Evolutionary conservation across 495 filamentous ascomycete genomes (phyloP).

Genomic region (Daldinia caldariorum): DNA sequence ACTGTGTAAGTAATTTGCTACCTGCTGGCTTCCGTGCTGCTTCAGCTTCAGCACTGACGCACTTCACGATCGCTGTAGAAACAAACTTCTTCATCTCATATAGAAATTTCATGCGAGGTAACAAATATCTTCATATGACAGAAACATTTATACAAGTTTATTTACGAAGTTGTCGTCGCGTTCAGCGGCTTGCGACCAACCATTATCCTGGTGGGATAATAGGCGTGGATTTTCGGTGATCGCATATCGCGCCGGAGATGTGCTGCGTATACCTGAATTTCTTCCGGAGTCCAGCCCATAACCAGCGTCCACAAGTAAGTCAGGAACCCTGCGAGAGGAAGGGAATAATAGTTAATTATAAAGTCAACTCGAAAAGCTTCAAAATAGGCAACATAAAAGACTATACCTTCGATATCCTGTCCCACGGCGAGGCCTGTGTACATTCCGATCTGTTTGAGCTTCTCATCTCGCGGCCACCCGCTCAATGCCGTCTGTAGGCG

Average conservation of each 20-base stretch:
- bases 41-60: not conserved
- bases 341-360: slow-evolving; percentile 1
- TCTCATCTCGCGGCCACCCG: slow-evolving; percentile 61
- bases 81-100: not conserved
- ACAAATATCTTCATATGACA: not conserved
- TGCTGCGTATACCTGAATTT: slow-evolving; percentile 50
- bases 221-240: slow-evolving; percentile 41
- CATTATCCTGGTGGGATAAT: slow-evolving; percentile 47
- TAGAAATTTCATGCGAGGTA: not conserved
- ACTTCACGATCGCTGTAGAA: not conserved
- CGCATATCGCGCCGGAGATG: slow-evolving; percentile 49
- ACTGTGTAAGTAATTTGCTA: not conserved
- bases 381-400: not conserved
- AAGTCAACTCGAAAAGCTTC: not conserved
- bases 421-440: slow-evolving; percentile 41
- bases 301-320: slow-evolving; percentile 46
- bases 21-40: not conserved
- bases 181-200: slow-evolving; percentile 49
- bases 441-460: slow-evolving; percentile 60
- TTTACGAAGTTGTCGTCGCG: not conserved
- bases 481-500: slow-evolving; percentile 54
- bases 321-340: slow-evolving; percentile 43
- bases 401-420: slow-evolving; percentile 47
- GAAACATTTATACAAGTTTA: not conserved
- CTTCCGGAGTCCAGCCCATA: slow-evolving; percentile 49